Percentiles rank a stretch among this genome's conserved stretches.
Evolutionary conservation across 306 rosid species (phyloP).

Genomic region (Gynostemma pentaphyllum): DNA sequence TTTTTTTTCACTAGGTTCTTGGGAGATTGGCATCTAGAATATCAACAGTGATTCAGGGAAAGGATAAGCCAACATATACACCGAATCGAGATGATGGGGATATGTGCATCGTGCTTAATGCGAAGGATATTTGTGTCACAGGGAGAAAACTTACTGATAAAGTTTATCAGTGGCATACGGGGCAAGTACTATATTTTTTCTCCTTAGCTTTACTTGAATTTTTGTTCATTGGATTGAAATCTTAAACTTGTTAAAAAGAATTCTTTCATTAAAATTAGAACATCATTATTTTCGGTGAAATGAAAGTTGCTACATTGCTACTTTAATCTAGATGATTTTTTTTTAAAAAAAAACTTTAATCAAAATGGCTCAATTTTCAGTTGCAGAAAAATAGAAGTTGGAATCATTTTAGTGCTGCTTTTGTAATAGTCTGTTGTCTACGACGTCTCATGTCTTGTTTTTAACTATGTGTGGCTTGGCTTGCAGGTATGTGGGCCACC

Average conservation of each 20-base stretch:
- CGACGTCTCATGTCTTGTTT: background rate
- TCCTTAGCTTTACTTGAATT: background rate
- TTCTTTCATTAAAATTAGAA: background rate
- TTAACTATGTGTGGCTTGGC: conserved; percentile 15
- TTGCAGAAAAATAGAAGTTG: background rate
- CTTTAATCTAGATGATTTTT: background rate
- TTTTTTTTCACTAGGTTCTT: conserved; percentile 42
- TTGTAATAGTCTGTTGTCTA: background rate
- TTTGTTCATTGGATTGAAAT: background rate
- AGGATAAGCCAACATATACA: conserved; percentile 85
- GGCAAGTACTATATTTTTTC: conserved; percentile 34
- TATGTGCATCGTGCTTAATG: conserved; percentile 91
- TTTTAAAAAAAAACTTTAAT: too few relatives aligned
- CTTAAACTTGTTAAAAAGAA: background rate
- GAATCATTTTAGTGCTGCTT: conserved; percentile 2
- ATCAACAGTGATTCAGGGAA: conserved; percentile 86
- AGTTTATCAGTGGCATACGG: conserved; percentile 91
- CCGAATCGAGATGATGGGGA: conserved; percentile 94
- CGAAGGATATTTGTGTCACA: conserved; percentile 74
- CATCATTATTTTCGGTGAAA: background rate
- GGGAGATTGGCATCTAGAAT: conserved; percentile 94
- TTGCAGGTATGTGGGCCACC: conserved; percentile 75
- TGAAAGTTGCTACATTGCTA: background rate
- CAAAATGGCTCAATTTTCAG: background rate
- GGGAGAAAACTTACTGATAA: conserved; percentile 86